Evolutionary conservation across 208 protist genomes (phyloP).

Genomic region (Leishmania amazonensis): DNA sequence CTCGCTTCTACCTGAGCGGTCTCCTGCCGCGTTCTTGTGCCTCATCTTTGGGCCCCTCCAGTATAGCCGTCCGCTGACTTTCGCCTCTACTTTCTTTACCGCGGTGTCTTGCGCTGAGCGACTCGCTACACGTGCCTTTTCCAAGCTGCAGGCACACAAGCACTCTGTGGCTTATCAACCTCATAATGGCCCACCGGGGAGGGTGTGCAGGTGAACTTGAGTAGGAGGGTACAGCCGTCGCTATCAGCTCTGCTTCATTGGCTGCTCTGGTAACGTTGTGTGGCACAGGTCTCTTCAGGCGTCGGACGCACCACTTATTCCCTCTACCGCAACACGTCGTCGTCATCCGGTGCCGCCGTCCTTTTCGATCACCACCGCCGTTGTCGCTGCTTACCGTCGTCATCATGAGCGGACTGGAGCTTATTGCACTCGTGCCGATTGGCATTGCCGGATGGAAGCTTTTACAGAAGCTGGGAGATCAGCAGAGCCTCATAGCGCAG

Average conservation of each 20-base stretch:
- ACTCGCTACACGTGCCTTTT: background rate
- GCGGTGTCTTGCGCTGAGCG: too few species aligned
- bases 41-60: background rate
- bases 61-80: background rate
- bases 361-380: background rate
- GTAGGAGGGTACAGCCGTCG: background rate
- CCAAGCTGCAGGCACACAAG: background rate
- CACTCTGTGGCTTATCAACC: background rate
- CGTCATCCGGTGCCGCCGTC: background rate
- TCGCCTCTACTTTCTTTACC: background rate
- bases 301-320: background rate
- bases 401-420: slow-evolving; percentile 33
- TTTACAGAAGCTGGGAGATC: slow-evolving; percentile 49
- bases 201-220: background rate
- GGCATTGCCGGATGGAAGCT: slow-evolving; percentile 59
- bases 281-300: background rate
- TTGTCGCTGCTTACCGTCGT: background rate
- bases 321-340: background rate
- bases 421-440: slow-evolving; percentile 55
- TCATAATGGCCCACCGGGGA: background rate
- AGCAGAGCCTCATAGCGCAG: slow-evolving; percentile 63
- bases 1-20: background rate
- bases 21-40: background rate
- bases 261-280: background rate
- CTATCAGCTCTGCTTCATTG: background rate